A percentile compares a stretch with the other conserved stretches of the same genome.
These are phyloP conservation scores for Ustilago xerochloae DNA, from an alignment of 1,284 basidiomycete genomes.

Conservation along the genomic window DNA sequence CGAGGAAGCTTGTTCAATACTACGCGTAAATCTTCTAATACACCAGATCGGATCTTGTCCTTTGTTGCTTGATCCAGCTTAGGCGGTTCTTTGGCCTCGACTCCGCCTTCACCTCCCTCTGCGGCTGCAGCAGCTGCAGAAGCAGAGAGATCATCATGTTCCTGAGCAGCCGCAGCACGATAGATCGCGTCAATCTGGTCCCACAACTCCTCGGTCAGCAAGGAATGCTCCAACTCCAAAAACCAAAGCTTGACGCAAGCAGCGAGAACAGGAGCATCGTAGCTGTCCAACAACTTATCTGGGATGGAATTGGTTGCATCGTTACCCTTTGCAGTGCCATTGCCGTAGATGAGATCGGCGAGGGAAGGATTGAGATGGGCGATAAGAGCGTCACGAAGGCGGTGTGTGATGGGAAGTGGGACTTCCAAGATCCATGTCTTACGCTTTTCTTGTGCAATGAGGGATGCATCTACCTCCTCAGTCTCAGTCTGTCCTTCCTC, in stretches of 20 bases:
- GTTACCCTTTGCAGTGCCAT: constrained; percentile 1
- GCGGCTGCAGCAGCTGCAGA: constrained; percentile 11
- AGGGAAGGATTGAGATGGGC: constrained; percentile 45
- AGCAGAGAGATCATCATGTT: constrained; percentile 46
- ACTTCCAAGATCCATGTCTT: constrained; percentile 88
- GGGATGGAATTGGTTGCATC: constrained; percentile 24
- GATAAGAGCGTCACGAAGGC: constrained; percentile 83
- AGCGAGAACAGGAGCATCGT: constrained; percentile 86
- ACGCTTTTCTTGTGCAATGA: constrained; percentile 76
- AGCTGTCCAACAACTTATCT: constrained; percentile 76
- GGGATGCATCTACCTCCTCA: constrained; percentile 2
- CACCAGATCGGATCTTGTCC: constrained; percentile 75
- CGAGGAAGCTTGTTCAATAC: constrained; percentile 81
- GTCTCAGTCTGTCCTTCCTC: background rate
- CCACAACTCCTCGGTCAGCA: constrained; percentile 59
- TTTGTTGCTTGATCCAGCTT: constrained; percentile 79
- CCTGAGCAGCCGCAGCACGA: constrained; percentile 56
- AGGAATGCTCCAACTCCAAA: constrained; percentile 58
- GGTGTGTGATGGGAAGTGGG: constrained; percentile 80
- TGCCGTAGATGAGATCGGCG: constrained; percentile 37
- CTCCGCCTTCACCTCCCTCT: constrained; percentile 1
- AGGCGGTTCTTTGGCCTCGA: background rate
- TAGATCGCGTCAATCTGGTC: constrained; percentile 62
- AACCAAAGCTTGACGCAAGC: constrained; percentile 82
- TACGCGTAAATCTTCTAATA: constrained; percentile 76